Evolutionary conservation across 306 rosid genomes (phyloP).

Genomic region (Glycine soja): DNA sequence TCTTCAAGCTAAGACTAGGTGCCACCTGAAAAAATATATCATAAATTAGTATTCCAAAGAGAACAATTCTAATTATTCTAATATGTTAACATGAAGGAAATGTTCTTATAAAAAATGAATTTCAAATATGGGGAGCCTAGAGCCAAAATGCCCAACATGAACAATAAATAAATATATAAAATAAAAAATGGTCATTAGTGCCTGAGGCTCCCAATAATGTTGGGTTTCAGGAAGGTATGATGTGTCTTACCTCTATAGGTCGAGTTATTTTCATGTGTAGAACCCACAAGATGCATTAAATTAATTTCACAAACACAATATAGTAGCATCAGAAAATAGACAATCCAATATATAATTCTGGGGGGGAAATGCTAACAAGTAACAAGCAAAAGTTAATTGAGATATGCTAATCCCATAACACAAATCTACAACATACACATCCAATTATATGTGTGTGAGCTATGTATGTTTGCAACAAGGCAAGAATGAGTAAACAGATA

Average conservation of each 20-base stretch:
- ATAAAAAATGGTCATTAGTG: background rate
- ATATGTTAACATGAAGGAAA: slow-evolving; percentile 23
- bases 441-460: slow-evolving; percentile 2
- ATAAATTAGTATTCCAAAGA: slow-evolving; percentile 39
- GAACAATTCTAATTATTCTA: slow-evolving; percentile 21
- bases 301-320: slow-evolving; percentile 14
- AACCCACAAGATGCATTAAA: slow-evolving; percentile 14
- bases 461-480: slow-evolving; percentile 29
- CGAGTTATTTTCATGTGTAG: slow-evolving; percentile 8
- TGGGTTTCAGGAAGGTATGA: background rate
- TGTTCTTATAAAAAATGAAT: background rate
- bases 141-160: slow-evolving; percentile 18
- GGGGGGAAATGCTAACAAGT: background rate
- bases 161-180: background rate
- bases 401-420: slow-evolving; percentile 32
- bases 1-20: slow-evolving; percentile 74
- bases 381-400: slow-evolving; percentile 27
- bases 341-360: slow-evolving; percentile 12
- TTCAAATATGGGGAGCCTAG: slow-evolving; percentile 18
- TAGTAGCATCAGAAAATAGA: slow-evolving; percentile 35
- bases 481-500: slow-evolving; percentile 36
- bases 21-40: slow-evolving; percentile 62
- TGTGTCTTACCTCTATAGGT: background rate
- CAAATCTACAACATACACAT: slow-evolving; percentile 30
- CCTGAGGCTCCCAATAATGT: slow-evolving; percentile 14